A percentile compares a stretch with the other conserved stretches of the same genome.
These are phyloP conservation scores for Xylariaceae sp. DNA, from an alignment of 2,329 filamentous ascomycete genomes.

Conservation along the genomic window DNA sequence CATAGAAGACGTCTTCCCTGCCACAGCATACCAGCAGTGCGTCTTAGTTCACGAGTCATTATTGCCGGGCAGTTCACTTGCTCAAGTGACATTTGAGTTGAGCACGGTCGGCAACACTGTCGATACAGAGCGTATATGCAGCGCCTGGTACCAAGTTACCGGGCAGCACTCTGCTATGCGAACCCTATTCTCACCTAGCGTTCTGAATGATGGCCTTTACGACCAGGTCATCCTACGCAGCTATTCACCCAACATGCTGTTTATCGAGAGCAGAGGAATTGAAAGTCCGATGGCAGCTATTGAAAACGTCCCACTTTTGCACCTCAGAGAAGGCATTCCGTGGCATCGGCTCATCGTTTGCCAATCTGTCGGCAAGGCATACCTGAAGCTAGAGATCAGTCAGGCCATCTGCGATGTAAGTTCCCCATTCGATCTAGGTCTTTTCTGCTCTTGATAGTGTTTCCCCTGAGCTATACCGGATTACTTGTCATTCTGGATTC, in stretches of 20 bases:
- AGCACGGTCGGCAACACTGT: conserved; percentile 47
- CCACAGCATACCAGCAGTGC: conserved; percentile 56
- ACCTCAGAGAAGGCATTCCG: conserved; percentile 48
- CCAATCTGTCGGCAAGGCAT: conserved; percentile 50
- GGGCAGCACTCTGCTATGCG: conserved; percentile 54
- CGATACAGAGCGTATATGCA: conserved; percentile 54
- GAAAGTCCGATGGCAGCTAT: conserved; percentile 49
- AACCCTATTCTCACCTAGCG: conserved; percentile 59
- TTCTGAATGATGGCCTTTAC: conserved; percentile 56
- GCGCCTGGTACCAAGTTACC: conserved; percentile 58
- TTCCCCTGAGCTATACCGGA: background rate
- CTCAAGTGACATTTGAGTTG: conserved; percentile 57
- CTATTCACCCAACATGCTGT: conserved; percentile 59
- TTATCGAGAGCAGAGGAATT: conserved; percentile 54
- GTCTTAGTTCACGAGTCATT: conserved; percentile 55
- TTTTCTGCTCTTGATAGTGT: conserved; percentile 1
- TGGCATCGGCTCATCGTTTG: conserved; percentile 60
- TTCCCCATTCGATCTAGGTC: background rate
- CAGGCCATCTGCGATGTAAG: conserved; percentile 57
- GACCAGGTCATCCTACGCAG: conserved; percentile 57
- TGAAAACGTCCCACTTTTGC: conserved; percentile 51
- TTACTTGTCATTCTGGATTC: no score
- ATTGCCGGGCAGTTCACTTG: conserved; percentile 50
- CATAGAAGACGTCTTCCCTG: conserved; percentile 57
- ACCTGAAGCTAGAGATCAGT: conserved; percentile 58